phyloP scores from a whole-genome alignment of 108 stramenopile species.

The Parmales sp. region DNA sequence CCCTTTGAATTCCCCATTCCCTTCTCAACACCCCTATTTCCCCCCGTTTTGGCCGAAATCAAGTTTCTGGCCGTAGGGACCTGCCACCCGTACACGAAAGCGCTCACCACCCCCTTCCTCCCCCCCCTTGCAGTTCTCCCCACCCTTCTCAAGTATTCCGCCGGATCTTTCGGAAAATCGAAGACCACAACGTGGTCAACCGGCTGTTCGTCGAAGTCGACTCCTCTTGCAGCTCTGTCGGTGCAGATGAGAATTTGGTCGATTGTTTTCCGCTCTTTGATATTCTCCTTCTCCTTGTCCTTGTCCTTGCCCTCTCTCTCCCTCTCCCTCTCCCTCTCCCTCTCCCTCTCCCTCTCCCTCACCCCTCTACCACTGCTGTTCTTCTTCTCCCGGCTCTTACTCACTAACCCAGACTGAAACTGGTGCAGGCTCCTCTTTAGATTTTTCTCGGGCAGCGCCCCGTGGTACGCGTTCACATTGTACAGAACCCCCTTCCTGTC shows the following conservation, averaged over 20 bases:
- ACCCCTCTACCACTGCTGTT: slow-evolving; percentile 90
- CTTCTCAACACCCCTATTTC: neutral
- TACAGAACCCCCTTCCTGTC: slow-evolving; percentile 52
- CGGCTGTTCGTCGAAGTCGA: slow-evolving; percentile 70
- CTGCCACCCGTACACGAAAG: slow-evolving; percentile 76
- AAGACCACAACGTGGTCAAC: slow-evolving; percentile 86
- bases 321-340: slow-evolving; percentile 32
- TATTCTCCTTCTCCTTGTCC: neutral
- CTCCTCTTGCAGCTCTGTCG: slow-evolving; percentile 89
- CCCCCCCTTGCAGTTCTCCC: slow-evolving; percentile 89
- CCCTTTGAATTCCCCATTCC: neutral
- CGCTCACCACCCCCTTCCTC: slow-evolving; percentile 65
- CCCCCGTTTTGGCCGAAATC: slow-evolving; percentile 32
- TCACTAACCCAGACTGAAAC: slow-evolving; percentile 44
- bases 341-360: slow-evolving; percentile 78
- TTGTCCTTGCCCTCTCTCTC: slow-evolving; percentile 5
- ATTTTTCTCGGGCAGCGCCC: slow-evolving; percentile 63
- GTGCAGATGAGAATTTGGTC: slow-evolving; percentile 77
- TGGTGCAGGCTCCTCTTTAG: slow-evolving; percentile 43
- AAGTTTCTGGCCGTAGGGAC: slow-evolving; percentile 64
- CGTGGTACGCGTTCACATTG: slow-evolving; percentile 65
- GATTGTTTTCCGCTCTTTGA: too few species aligned
- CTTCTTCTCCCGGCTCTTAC: slow-evolving; percentile 18
- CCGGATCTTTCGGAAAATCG: slow-evolving; percentile 88
- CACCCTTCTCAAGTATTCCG: slow-evolving; percentile 80